phyloP scores from a whole-genome alignment of 140 eudicot genomes.

The Erigeron philadelphicus region DNA sequence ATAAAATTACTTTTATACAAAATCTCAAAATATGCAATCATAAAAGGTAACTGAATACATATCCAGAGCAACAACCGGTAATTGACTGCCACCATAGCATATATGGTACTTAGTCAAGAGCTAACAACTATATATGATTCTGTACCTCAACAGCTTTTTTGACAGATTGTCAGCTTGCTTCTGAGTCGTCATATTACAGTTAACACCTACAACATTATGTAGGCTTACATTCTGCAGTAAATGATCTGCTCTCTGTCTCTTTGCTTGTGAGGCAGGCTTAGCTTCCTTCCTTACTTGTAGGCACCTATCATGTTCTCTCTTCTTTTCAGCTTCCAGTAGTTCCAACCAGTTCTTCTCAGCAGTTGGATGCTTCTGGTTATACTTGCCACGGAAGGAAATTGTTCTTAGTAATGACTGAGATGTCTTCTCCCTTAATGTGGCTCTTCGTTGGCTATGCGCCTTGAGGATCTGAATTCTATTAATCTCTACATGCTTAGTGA shows the following conservation, averaged over 20 bases:
- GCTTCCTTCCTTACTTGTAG: constrained; percentile 53
- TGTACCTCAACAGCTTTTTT: constrained; percentile 61
- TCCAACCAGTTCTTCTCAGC: constrained; percentile 70
- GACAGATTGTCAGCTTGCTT: constrained; percentile 66
- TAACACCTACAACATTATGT: constrained; percentile 25
- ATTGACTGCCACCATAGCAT: background rate
- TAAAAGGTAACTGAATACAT: background rate
- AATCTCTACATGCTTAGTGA: constrained; percentile 51
- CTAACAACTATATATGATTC: background rate
- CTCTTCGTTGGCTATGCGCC: constrained; percentile 61
- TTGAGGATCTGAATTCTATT: constrained; percentile 69
- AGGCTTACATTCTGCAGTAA: constrained; percentile 51
- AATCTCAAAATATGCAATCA: background rate
- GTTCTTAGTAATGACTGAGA: constrained; percentile 58
- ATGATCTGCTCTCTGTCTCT: constrained; percentile 68
- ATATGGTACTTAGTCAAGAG: background rate
- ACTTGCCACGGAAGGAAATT: constrained; percentile 57
- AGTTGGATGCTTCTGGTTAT: constrained; percentile 71
- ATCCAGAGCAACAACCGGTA: background rate
- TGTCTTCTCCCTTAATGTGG: constrained; percentile 57
- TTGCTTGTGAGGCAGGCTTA: constrained; percentile 50
- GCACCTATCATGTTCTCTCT: constrained; percentile 51
- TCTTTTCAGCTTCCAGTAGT: constrained; percentile 64
- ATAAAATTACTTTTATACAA: constrained; percentile 3
- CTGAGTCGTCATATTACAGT: constrained; percentile 40